These are phyloP conservation scores for Rhodotorula sp. DNA, from an alignment of 1,284 basidiomycete genomes.

Conservation along the genomic window DNA sequence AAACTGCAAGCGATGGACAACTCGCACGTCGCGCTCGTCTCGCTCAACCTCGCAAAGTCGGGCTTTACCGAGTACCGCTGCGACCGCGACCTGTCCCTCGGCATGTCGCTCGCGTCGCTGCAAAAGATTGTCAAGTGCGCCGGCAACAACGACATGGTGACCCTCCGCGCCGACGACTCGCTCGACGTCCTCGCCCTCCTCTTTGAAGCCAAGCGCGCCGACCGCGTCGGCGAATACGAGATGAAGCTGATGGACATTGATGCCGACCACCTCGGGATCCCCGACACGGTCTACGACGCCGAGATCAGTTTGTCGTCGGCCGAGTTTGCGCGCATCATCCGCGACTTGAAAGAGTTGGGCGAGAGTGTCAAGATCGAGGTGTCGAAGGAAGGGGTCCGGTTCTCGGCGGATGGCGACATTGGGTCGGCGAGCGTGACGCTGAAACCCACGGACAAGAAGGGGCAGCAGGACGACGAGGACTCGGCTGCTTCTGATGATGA, in stretches of 20 bases:
- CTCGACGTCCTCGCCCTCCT: constrained; percentile 85
- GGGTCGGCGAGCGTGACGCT: constrained; percentile 87
- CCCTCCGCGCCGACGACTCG: constrained; percentile 87
- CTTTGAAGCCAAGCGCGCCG: constrained; percentile 87
- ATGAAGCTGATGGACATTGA: constrained; percentile 99
- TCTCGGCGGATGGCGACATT: constrained; percentile 88
- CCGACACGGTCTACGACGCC: constrained; percentile 98
- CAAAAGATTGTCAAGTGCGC: constrained; percentile 97
- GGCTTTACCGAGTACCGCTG: constrained; percentile 91
- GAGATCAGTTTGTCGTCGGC: constrained; percentile 81
- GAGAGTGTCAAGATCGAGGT: constrained; percentile 96
- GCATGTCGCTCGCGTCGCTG: constrained; percentile 66
- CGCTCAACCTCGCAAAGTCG: constrained; percentile 70
- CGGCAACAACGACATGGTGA: constrained; percentile 92
- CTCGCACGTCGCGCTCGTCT: constrained; percentile 95
- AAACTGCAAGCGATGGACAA: constrained; percentile 99
- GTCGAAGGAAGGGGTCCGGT: constrained; percentile 93
- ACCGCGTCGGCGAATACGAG: constrained; percentile 96
- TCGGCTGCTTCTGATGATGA: constrained; percentile 46
- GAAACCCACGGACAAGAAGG: constrained; percentile 58
- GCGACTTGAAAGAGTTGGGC: constrained; percentile 87
- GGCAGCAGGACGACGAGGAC: constrained; percentile 44
- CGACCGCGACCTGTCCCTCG: constrained; percentile 76
- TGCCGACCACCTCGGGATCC: constrained; percentile 90
- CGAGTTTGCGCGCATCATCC: constrained; percentile 90